Conservation (phyloP, 176 grass and related monocot species). For the Cymbopogon citratus region DNA sequence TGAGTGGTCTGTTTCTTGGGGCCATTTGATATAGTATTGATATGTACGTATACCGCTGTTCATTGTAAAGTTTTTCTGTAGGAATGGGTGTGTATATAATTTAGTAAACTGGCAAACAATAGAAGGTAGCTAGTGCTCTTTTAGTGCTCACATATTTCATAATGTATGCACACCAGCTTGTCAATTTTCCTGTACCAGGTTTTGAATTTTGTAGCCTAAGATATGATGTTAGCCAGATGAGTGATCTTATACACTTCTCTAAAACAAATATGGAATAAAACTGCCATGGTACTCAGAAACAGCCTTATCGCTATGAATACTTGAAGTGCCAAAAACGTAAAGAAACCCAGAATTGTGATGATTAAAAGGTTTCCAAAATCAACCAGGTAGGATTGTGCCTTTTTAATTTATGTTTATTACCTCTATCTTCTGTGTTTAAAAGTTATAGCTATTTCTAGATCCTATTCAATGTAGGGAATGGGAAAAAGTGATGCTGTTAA, state of each 20-base stretch:
- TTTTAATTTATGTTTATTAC: background rate
- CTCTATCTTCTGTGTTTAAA: background rate
- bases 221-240: background rate
- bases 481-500: background rate
- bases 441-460: background rate
- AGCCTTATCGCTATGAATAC: background rate
- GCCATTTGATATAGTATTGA: background rate
- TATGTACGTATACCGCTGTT: background rate
- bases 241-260: background rate
- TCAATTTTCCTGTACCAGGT: background rate
- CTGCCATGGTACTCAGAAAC: background rate
- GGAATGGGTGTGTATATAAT: background rate
- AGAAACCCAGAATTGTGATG: background rate
- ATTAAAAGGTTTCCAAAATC: background rate
- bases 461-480: background rate
- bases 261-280: constrained; percentile 3
- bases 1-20: background rate
- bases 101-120: background rate
- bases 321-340: background rate
- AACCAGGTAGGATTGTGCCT: background rate
- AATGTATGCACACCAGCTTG: background rate
- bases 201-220: background rate
- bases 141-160: background rate
- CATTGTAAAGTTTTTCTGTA: background rate
- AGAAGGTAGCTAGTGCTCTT: background rate